Conservation (phyloP, 140 eudicot genomes). For the Cichorium intybus region DNA sequence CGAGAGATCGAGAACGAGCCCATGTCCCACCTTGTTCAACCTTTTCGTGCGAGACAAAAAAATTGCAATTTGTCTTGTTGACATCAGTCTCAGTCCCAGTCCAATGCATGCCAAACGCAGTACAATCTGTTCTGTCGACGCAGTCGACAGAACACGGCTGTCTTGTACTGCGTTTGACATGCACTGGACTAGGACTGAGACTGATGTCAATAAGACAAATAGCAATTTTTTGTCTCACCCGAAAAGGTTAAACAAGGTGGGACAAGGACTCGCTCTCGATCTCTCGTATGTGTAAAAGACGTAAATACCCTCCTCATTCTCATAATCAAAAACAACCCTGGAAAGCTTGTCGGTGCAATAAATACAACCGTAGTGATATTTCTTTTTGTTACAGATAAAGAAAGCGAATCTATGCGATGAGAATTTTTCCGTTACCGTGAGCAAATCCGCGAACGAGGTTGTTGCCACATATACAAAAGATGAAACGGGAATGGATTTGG, state of each 20-base stretch:
- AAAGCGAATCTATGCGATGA: conserved; percentile 76
- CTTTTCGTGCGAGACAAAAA: not conserved
- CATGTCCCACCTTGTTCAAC: not conserved
- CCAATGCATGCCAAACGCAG: not conserved
- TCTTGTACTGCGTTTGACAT: not conserved
- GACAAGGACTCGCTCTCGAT: not conserved
- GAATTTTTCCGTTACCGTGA: conserved; percentile 83
- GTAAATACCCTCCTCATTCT: not conserved
- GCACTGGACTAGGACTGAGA: not conserved
- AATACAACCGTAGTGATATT: no score
- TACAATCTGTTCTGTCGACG: not conserved
- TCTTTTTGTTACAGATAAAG: conserved; percentile 61
- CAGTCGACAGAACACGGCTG: not conserved
- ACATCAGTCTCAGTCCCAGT: not conserved
- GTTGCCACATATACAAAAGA: conserved; percentile 97
- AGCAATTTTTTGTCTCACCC: not conserved
- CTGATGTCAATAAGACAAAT: not conserved
- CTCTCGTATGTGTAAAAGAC: not conserved
- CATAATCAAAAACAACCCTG: no score
- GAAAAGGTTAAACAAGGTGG: not conserved
- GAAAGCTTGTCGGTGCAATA: no score
- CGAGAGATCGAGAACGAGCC: not conserved
- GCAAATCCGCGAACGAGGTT: conserved; percentile 93
- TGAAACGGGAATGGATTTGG: conserved; percentile 94
- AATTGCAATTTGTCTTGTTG: not conserved